These are phyloP conservation scores for Clarkia xantiana DNA, from an alignment of 345 rosid species.

Conservation along the genomic window DNA sequence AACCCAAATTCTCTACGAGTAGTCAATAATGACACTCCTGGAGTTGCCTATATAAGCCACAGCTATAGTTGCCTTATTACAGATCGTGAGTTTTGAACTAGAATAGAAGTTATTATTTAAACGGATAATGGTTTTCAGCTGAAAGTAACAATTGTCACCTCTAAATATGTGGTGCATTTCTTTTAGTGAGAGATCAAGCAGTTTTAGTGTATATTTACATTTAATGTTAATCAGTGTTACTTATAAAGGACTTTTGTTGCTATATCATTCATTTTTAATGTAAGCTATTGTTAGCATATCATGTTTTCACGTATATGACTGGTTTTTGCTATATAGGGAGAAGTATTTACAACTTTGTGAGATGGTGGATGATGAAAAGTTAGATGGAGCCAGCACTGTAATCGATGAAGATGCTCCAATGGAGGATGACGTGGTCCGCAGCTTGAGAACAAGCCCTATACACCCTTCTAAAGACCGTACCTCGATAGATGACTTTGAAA, in stretches of 20 bases:
- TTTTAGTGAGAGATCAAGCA: no score
- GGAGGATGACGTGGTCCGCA: slow-evolving; percentile 91
- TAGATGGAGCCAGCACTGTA: slow-evolving; percentile 71
- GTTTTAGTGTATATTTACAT: no score
- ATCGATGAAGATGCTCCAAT: slow-evolving; percentile 93
- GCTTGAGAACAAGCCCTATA: slow-evolving; percentile 89
- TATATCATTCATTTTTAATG: not conserved
- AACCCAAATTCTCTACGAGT: no score
- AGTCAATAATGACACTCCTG: no score
- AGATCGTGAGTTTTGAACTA: no score
- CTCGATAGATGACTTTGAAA: slow-evolving; percentile 94
- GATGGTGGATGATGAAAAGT: slow-evolving; percentile 80
- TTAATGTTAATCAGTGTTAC: no score
- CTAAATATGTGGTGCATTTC: no score
- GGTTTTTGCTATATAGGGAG: slow-evolving; percentile 44
- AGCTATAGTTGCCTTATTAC: no score
- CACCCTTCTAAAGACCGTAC: slow-evolving; percentile 89
- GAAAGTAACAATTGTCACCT: no score
- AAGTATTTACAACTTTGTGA: slow-evolving; percentile 92
- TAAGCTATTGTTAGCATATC: not conserved
- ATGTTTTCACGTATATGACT: slow-evolving; percentile 5
- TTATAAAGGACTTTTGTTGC: not conserved
- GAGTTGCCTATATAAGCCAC: no score
- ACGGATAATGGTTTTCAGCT: no score
- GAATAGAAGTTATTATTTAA: no score